Evolutionary conservation across 768 basidiomycete genomes (phyloP).

Genomic region (Boletales sp.): DNA sequence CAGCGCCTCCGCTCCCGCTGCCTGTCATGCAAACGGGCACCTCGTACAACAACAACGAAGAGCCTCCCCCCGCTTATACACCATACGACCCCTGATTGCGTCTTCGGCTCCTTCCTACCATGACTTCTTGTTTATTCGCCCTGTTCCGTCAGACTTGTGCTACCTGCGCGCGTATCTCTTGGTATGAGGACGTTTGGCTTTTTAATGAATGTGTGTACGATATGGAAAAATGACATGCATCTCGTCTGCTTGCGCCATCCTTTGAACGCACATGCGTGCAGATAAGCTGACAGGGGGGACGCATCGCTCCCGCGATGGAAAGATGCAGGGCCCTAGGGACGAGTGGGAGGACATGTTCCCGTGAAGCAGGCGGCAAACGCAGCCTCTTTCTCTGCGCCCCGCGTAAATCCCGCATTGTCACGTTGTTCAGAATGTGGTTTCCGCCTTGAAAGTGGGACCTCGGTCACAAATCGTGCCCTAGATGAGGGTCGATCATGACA

Average conservation of each 20-base stretch:
- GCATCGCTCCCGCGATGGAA: too few relatives aligned
- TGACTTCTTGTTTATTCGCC: neutral
- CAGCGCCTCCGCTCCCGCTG: constrained; percentile 2
- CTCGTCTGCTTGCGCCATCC: too few relatives aligned
- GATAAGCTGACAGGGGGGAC: neutral
- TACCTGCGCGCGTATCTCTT: neutral
- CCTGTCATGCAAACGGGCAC: constrained; percentile 12
- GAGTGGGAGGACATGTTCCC: too few relatives aligned
- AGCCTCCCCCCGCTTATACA: constrained; percentile 29
- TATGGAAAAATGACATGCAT: too few relatives aligned
- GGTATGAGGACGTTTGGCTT: neutral
- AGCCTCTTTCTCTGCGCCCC: neutral
- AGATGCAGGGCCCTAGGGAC: too few relatives aligned
- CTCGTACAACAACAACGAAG: constrained; percentile 2
- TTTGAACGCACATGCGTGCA: neutral
- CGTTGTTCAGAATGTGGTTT: neutral
- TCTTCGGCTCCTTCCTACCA: neutral
- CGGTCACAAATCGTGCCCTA: too few relatives aligned
- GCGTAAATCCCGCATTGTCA: neutral
- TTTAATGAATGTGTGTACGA: neutral
- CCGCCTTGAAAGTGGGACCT: neutral
- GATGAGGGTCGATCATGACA: too few relatives aligned
- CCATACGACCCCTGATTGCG: constrained; percentile 4
- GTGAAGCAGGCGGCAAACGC: too few relatives aligned
- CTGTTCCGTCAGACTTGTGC: neutral